Base-by-base conservation (phyloP, 1,284 basidiomycete genomes). In the Porodaedalea pini region DNA sequence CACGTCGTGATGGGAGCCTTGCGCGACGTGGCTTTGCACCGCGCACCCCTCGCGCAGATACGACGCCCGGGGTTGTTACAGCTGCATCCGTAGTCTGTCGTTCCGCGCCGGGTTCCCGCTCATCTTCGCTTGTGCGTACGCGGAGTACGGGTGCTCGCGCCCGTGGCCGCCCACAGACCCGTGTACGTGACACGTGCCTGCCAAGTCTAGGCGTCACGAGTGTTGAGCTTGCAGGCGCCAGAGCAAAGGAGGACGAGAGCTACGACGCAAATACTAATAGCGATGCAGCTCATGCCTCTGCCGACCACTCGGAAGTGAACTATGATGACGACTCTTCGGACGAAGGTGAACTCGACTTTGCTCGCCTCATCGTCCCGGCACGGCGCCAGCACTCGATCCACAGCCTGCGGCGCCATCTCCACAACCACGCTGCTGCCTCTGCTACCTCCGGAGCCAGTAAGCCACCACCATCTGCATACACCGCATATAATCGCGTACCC, bases 371-470 rank as follows among this genome's bases (percentile, higher is more conserved):
- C 36, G 80, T 86, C n/a, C 85, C 82, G 8, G 77, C 87, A 11
- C 85, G 83, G 65, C 75, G 87, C 32, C 87, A 88, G 65, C 77
- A 84, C 58, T 86, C 85, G 7, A 87, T 87, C 61, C 79, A 75
- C 61, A 86, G 83, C 66, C 69, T 87, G 56, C 74, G 85, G 51
- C 79, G 73, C 55, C 83, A 87, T 62, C 72, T 88, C 6, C 75
- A 73, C 36, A 56, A 56, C 13, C 45, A 53, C 21, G 51, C 29
- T 6, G 40, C 44, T 17, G 43, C 56, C 13, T 32, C 56, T 1
- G 50, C 49, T 15, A 41, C 34, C 7, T 34, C 39, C 17, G 37
- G 39, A 19, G 19, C 21, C 4, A 17, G 17, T 6, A 29, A 32
- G 25, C 7, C 29, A 8, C 32, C 41, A 23, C 29, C 44, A n/a